Evolutionary conservation across 2,329 filamentous ascomycete genomes (phyloP).

Genomic region (Trichoderma guizhouense): DNA sequence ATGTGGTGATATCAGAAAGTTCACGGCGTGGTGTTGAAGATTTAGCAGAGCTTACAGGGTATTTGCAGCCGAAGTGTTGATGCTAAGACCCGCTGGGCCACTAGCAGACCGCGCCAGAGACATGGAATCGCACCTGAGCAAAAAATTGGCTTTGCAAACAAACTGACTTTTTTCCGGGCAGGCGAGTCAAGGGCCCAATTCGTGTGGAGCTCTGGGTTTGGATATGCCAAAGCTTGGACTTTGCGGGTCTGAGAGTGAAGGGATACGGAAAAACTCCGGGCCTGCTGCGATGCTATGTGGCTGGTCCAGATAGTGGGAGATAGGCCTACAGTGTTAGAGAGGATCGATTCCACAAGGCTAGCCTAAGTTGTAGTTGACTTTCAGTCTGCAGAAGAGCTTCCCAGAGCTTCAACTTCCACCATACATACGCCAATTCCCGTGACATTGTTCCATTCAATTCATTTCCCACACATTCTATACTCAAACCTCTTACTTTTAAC

Average conservation of each 20-base stretch:
- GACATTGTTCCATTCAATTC: not conserved
- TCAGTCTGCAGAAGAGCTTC: slow-evolving; percentile 4
- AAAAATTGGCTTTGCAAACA: slow-evolving; percentile 10
- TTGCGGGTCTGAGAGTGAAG: slow-evolving; percentile 9
- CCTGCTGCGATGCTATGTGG: not conserved
- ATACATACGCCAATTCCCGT: not conserved
- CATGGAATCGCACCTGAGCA: slow-evolving; percentile 34
- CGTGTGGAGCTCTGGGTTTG: slow-evolving; percentile 17
- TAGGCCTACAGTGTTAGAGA: not conserved
- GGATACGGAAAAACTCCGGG: slow-evolving; percentile 16
- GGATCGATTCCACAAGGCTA: not conserved
- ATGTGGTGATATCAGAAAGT: slow-evolving; percentile 5
- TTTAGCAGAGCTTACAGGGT: slow-evolving; percentile 32
- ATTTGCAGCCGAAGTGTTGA: slow-evolving; percentile 62
- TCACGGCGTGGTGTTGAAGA: slow-evolving; percentile 15
- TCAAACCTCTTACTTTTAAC: not conserved
- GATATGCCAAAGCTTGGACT: not conserved
- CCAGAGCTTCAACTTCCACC: slow-evolving; percentile 6
- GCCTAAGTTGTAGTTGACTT: not conserved
- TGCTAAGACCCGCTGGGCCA: slow-evolving; percentile 58
- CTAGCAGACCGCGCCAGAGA: slow-evolving; percentile 56
- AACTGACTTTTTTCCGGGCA: slow-evolving; percentile 13
- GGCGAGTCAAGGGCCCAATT: slow-evolving; percentile 16
- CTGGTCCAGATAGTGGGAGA: not conserved
- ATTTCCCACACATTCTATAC: not conserved